Evolutionary conservation across 139 green algal genomes (phyloP).

Genomic region (Coccomyxa sp.): DNA sequence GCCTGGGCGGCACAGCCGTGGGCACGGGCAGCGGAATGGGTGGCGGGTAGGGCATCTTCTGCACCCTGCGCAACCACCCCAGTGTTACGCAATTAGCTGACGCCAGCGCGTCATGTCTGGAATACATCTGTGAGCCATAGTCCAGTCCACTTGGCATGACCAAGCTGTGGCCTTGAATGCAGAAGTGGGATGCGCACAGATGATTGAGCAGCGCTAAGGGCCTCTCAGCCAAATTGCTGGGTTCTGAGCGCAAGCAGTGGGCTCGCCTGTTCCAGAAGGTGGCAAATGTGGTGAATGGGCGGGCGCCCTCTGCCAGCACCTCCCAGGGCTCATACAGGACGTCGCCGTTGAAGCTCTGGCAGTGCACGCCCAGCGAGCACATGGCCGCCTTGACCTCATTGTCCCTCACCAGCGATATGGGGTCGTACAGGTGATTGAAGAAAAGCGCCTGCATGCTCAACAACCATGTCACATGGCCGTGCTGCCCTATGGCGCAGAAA

Average conservation of each 20-base stretch:
- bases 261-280: constrained; percentile 76
- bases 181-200: too few relatives aligned
- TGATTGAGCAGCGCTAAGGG: too few relatives aligned
- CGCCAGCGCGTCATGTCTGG: background rate
- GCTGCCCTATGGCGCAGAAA: background rate
- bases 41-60: constrained; percentile 45
- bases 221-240: too few relatives aligned
- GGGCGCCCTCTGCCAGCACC: constrained; percentile 51
- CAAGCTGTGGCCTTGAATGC: background rate
- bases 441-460: constrained; percentile 45
- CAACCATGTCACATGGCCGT: background rate
- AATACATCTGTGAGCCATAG: too few relatives aligned
- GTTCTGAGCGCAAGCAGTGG: too few relatives aligned
- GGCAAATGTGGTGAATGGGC: constrained; percentile 77
- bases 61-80: background rate
- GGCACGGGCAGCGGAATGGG: constrained; percentile 48
- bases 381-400: constrained; percentile 76
- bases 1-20: constrained; percentile 33
- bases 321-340: constrained; percentile 92
- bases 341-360: constrained; percentile 80
- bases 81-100: background rate
- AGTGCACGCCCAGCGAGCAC: constrained; percentile 31
- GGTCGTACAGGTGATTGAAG: constrained; percentile 96
- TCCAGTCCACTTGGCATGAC: background rate
- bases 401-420: constrained; percentile 86